A percentile compares a stretch with the other conserved stretches of the same genome.
phyloP scores from a whole-genome alignment of 2,329 filamentous ascomycete species.

The Fusarium guadeloupense region DNA sequence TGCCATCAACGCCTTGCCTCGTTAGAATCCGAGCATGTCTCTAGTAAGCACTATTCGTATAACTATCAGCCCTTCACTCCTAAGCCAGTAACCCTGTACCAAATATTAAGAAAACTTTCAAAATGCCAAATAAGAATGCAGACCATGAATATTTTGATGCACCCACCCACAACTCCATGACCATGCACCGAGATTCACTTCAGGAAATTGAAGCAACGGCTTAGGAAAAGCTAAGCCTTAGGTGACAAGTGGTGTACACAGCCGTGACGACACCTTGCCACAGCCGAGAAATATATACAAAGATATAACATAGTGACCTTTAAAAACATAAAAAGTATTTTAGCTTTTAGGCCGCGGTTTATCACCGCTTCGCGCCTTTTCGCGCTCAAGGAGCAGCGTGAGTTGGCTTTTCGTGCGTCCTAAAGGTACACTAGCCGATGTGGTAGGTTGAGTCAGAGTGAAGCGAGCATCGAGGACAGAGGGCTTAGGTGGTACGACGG shows the following conservation, averaged over 20 bases:
- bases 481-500: conserved; percentile 31
- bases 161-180: conserved; percentile 18
- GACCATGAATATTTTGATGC: conserved; percentile 2
- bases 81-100: background rate
- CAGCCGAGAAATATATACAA: conserved; percentile 17
- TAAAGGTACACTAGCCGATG: conserved; percentile 57
- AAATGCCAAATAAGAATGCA: background rate
- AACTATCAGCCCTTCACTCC: background rate
- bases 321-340: conserved; percentile 17
- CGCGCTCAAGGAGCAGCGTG: conserved; percentile 64
- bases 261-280: background rate
- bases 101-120: background rate
- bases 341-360: conserved; percentile 43
- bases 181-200: background rate
- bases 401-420: conserved; percentile 70
- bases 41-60: background rate
- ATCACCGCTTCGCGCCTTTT: conserved; percentile 52
- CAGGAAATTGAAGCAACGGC: background rate
- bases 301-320: background rate
- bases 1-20: conserved; percentile 20
- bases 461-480: conserved; percentile 52
- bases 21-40: conserved; percentile 4
- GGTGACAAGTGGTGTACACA: conserved; percentile 7
- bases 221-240: conserved; percentile 2
- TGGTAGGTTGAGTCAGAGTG: conserved; percentile 60